phyloP scores from a whole-genome alignment of 139 green algal genomes.

The Micractinium sp. region DNA sequence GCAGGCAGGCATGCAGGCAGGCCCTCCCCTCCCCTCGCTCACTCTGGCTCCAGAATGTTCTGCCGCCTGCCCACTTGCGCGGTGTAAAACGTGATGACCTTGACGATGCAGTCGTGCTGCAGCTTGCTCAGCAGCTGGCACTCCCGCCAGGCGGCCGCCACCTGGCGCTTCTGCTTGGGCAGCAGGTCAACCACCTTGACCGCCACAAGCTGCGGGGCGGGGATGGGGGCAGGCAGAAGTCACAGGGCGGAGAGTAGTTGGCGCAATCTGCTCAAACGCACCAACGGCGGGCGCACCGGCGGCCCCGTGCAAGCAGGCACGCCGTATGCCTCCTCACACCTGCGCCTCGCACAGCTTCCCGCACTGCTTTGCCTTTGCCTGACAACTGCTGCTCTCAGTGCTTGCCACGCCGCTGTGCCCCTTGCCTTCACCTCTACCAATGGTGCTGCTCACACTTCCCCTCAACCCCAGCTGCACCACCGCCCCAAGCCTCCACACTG shows the following conservation, averaged over 20 bases:
- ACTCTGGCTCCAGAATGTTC: not conserved
- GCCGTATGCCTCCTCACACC: not conserved
- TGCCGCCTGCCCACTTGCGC: not conserved
- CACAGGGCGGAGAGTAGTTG: not conserved
- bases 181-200: constrained; percentile 43
- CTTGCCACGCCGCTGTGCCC: no score
- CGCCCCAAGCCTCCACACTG: no score
- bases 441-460: no score
- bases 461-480: no score
- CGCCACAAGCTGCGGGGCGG: constrained; percentile 8
- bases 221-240: not conserved
- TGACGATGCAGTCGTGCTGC: constrained; percentile 9
- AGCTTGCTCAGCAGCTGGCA: constrained; percentile 25
- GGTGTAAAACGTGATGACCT: constrained; percentile 23
- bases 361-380: no score
- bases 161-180: constrained; percentile 21
- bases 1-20: not conserved
- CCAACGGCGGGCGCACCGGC: not conserved
- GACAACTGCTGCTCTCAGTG: no score
- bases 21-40: not conserved
- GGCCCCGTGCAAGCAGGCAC: not conserved
- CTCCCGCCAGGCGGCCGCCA: constrained; percentile 11
- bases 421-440: no score
- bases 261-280: not conserved
- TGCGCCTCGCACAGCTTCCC: no score